A percentile compares a stretch with the other conserved stretches of the same genome.
Conservation (phyloP, 768 basidiomycete genomes). For the Macrocybe gigantea region DNA sequence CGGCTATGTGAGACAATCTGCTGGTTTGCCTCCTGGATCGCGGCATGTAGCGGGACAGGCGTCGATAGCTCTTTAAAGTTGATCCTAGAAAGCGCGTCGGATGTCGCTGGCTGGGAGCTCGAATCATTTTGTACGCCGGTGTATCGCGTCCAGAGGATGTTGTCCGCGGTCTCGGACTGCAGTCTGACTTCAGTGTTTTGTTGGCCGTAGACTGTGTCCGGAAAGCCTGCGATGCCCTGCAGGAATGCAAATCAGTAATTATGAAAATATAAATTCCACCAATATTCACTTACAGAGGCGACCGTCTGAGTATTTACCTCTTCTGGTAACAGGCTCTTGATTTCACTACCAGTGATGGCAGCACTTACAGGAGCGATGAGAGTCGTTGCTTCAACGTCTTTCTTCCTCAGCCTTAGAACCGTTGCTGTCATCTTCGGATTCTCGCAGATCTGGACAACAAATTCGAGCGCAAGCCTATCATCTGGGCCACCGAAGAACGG, state of each 20-base stretch:
- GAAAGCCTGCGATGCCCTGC: slow-evolving; percentile 35
- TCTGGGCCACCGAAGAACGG: slow-evolving; percentile 96
- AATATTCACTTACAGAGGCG: slow-evolving; percentile 35
- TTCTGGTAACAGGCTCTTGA: slow-evolving; percentile 13
- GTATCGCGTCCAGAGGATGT: slow-evolving; percentile 66
- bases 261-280: background rate
- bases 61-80: slow-evolving; percentile 54
- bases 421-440: slow-evolving; percentile 67
- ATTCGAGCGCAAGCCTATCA: slow-evolving; percentile 79
- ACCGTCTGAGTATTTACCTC: slow-evolving; percentile 38
- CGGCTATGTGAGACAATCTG: slow-evolving; percentile 5
- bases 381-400: slow-evolving; percentile 21
- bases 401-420: slow-evolving; percentile 59
- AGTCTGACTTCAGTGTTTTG: slow-evolving; percentile 58
- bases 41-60: slow-evolving; percentile 54
- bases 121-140: slow-evolving; percentile 20
- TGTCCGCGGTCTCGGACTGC: slow-evolving; percentile 83
- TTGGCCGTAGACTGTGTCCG: slow-evolving; percentile 69
- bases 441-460: slow-evolving; percentile 79
- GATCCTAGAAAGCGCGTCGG: slow-evolving; percentile 47
- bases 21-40: slow-evolving; percentile 38
- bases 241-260: background rate
- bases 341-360: background rate
- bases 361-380: no score
- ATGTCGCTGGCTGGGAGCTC: slow-evolving; percentile 11